These are phyloP conservation scores for Neltuma alba DNA, from an alignment of 306 rosid species.

Conservation along the genomic window DNA sequence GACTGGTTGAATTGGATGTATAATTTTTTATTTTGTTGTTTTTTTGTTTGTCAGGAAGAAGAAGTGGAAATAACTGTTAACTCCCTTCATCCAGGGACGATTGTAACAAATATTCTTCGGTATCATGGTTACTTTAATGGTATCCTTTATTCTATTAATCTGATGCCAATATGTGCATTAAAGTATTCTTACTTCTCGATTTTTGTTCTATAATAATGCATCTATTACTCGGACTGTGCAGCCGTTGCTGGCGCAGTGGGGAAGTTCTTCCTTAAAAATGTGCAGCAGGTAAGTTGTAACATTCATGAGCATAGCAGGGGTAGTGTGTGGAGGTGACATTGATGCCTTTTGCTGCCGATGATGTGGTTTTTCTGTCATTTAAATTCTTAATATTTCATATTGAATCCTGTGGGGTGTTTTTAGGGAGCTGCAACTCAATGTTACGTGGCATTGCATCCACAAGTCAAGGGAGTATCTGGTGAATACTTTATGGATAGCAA, in stretches of 20 bases:
- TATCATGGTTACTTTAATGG: slow-evolving; percentile 55
- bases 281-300: slow-evolving; percentile 60
- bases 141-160: slow-evolving; percentile 24
- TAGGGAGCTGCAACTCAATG: slow-evolving; percentile 95
- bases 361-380: slow-evolving; percentile 6
- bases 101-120: slow-evolving; percentile 66
- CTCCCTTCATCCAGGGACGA: slow-evolving; percentile 86
- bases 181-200: slow-evolving; percentile 17
- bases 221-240: slow-evolving; percentile 47
- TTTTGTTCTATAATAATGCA: slow-evolving; percentile 17
- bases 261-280: slow-evolving; percentile 59
- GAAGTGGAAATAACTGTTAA: slow-evolving; percentile 67
- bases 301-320: not conserved
- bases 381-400: slow-evolving; percentile 11
- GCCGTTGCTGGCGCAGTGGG: slow-evolving; percentile 51
- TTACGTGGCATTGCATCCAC: slow-evolving; percentile 78
- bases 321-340: slow-evolving; percentile 2
- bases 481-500: slow-evolving; percentile 68
- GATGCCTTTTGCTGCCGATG: slow-evolving; percentile 20
- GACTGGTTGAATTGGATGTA: slow-evolving; percentile 24
- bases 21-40: not conserved
- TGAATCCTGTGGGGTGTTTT: slow-evolving; percentile 36
- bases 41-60: slow-evolving; percentile 63
- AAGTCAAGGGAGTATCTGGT: slow-evolving; percentile 61
- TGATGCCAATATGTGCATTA: not conserved